Evolutionary conservation across 2,329 filamentous ascomycete genomes (phyloP).

Genomic region (Colletotrichum sp.): DNA sequence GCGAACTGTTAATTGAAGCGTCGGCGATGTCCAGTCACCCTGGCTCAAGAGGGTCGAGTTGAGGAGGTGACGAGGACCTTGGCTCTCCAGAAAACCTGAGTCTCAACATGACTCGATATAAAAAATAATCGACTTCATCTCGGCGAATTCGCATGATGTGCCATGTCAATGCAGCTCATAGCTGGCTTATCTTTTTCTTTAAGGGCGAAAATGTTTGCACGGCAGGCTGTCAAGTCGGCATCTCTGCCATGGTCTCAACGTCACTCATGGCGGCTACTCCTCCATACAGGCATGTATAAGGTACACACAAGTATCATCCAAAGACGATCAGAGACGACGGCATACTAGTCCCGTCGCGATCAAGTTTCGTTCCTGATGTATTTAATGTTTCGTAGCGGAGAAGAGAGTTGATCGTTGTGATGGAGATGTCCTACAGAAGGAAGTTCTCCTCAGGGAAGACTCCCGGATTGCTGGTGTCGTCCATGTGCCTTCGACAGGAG

Average conservation of each 20-base stretch:
- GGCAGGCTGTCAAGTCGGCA: neutral
- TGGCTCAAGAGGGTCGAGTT: neutral
- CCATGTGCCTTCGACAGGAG: neutral
- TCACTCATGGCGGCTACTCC: neutral
- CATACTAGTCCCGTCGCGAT: neutral
- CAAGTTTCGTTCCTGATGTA: neutral
- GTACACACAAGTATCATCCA: neutral
- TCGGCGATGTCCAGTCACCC: neutral
- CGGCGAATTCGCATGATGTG: neutral
- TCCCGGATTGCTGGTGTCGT: neutral
- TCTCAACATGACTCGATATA: neutral
- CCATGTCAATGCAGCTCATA: neutral
- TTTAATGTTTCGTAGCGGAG: neutral
- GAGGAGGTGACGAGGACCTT: neutral
- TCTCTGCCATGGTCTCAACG: neutral
- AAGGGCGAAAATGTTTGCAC: fast-evolving
- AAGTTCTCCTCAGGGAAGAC: no score
- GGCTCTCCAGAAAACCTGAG: neutral
- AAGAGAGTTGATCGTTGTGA: neutral
- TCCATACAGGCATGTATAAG: neutral
- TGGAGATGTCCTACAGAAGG: neutral
- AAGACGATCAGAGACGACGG: neutral
- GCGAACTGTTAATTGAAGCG: neutral
- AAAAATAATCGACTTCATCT: neutral
- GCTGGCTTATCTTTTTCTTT: neutral